Conservation (phyloP, 495 filamentous ascomycete species). For the Annulohypoxylon stygium region DNA sequence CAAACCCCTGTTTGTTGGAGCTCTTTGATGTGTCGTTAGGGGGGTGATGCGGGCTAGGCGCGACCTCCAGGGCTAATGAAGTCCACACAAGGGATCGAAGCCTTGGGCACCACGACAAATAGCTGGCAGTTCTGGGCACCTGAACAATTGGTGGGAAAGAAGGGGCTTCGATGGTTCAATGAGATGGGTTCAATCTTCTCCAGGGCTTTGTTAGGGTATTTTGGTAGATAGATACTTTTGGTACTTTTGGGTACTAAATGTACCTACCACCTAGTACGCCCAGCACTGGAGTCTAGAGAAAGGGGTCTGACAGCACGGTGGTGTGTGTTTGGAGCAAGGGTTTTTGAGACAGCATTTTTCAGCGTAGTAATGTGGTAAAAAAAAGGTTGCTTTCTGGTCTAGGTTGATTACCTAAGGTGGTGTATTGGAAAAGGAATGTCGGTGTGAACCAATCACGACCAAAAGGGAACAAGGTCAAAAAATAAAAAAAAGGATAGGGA, state of each 20-base stretch:
- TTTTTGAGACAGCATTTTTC: neutral
- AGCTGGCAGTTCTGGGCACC: neutral
- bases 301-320: slow-evolving; percentile 34
- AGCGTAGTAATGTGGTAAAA: neutral
- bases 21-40: slow-evolving; percentile 35
- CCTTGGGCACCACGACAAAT: slow-evolving; percentile 31
- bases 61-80: slow-evolving; percentile 27
- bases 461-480: neutral
- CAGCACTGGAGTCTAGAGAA: slow-evolving; percentile 8
- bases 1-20: slow-evolving; percentile 39
- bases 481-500: neutral
- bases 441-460: slow-evolving; percentile 34
- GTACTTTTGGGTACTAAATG: slow-evolving; percentile 5
- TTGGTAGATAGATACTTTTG: neutral
- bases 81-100: slow-evolving; percentile 37
- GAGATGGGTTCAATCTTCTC: neutral
- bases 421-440: slow-evolving; percentile 31
- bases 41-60: slow-evolving; percentile 33
- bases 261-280: too few species aligned
- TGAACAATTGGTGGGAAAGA: slow-evolving; percentile 30
- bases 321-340: slow-evolving; percentile 20
- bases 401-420: slow-evolving; percentile 2
- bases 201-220: slow-evolving; percentile 26
- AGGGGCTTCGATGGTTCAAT: slow-evolving; percentile 1
- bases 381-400: neutral